Evolutionary conservation across 2,329 filamentous ascomycete species (phyloP), one percentile per base, ranked within the genome.

Genomic region (Mycocentrospora acerina): DNA sequence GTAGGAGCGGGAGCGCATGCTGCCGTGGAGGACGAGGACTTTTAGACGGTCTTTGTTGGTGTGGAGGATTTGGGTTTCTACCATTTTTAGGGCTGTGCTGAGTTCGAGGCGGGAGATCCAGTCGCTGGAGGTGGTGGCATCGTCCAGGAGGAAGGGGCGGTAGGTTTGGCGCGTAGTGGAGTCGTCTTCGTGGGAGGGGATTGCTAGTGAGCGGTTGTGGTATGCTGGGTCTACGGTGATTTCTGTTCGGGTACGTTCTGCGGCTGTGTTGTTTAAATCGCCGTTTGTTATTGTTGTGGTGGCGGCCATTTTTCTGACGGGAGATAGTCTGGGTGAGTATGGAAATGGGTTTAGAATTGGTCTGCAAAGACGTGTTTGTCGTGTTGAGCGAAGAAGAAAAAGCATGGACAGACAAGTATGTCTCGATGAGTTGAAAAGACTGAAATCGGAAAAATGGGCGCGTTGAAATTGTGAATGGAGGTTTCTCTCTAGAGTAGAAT

Each of bases 11-110:
- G 60, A 63, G 8, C 80, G 68, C 27, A 84, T 62, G 54, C 80
- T 83, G 2, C 82, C 81, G 55, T 81, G 80, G 0, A 85, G 58
- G 0, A 85, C 78, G 1, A 85, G 64, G 2, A 85, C 73, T 41
- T 74, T 80, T 2, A 84, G 39, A 33, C 76, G 63, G 1, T 69
- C 51, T 1, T 65, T 62, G 2, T 48, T 43, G 0, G 62, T 65
- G 14, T 45, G 53, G 2, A 62, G 37, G 0, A 81, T 39, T 22
- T 81, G 64, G 4, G 68, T 57, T 29, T 76, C 71, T 0, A 75
- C 76, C 67, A 83, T 71, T 30, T 74, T 67, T 27, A 77, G 52
- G 2, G 60, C 73, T 0, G 76, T 79, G 25, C 69, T 71, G 4
- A 85, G 62, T 51, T 85, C 81, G 3, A 85, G 62, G 25, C 69